Percentiles rank a stretch among this genome's conserved stretches.
phyloP scores from a whole-genome alignment of 1,139 yeast genomes.

The Suhomyces yuchorum region DNA sequence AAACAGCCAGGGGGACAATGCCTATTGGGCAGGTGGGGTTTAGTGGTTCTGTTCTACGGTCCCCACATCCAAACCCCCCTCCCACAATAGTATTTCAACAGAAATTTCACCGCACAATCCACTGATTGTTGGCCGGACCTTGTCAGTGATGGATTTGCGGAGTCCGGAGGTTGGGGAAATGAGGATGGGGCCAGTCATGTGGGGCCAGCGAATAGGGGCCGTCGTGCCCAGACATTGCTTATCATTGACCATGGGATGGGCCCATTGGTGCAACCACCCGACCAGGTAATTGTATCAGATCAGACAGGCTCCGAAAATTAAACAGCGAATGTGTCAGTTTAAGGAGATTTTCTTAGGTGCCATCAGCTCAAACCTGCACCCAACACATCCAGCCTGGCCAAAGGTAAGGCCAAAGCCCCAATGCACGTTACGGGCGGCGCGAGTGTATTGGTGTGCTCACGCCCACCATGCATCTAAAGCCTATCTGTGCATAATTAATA shows the following conservation, averaged over 20 bases:
- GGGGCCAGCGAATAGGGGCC: too few relatives aligned
- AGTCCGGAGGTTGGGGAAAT: not conserved
- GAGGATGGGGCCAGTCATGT: too few relatives aligned
- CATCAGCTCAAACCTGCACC: not conserved
- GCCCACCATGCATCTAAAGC: not conserved
- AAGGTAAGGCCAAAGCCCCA: too few relatives aligned
- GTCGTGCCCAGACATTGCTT: too few relatives aligned
- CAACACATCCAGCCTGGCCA: not conserved
- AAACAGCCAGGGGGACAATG: too few relatives aligned
- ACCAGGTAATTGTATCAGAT: too few relatives aligned
- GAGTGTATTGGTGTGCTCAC: not conserved
- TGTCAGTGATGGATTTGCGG: not conserved
- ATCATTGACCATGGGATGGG: too few relatives aligned
- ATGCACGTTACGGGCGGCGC: not conserved
- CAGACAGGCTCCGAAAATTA: not conserved
- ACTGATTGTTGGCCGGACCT: not conserved
- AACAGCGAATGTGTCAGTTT: not conserved
- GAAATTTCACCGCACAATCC: too few relatives aligned
- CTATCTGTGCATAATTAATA: not conserved
- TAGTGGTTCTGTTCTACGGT: too few relatives aligned
- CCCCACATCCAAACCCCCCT: too few relatives aligned
- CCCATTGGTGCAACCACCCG: not conserved
- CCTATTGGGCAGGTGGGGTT: too few relatives aligned
- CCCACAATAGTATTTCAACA: too few relatives aligned
- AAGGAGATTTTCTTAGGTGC: not conserved